Base-by-base conservation (phyloP, 2,329 filamentous ascomycete genomes). In the Tolypocladium tundrense region DNA sequence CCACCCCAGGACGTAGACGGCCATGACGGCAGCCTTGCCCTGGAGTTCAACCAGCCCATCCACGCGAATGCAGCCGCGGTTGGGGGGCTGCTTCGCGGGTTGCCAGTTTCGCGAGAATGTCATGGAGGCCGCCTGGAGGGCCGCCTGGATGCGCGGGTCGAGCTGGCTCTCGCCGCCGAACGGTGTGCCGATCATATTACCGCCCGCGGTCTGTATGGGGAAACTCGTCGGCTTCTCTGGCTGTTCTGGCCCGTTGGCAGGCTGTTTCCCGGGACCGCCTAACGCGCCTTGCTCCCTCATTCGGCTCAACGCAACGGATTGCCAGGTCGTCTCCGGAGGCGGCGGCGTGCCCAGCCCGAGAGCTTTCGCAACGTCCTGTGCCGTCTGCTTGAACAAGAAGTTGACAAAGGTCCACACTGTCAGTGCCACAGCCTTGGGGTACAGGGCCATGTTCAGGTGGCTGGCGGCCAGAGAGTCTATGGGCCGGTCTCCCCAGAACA, bases 31-130 rank as follows among this genome's bases (percentile, higher is more conserved):
- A 27, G 69, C 74, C 2, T 76, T 67, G 2, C 79, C 74, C 45
- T 77, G 72, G 2, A 85, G 58, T 60, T 84, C 79, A 2, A 86
- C 76, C 13, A 84, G 66, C 0, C 83, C 83, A 19, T 78, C 78
- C 1, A 86, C 73, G 1, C 72, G 67, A 53, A 86, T 72, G 55
- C 76, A 77, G 5, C 83, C 83, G 13, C 78, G 72, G 6, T 75
- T 78, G 0, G 80, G 79, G 2, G 73, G 69, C 9, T 70, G 69
- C 52, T 67, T 69, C 8, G 75, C 69, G 1, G 73, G 73, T 45
- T 69, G 73, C 79, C 79, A 84, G n/a, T 73, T 77, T 60, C 79
- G 72, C 1, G 61, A 59, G 39, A 77, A 73, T 4, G 70, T 77
- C 27, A 69, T 58, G 24, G 66, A 63, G 1, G 72, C 72, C 4